Conservation (phyloP, 2,329 filamentous ascomycete species). For the Thielaviopsis populi region DNA sequence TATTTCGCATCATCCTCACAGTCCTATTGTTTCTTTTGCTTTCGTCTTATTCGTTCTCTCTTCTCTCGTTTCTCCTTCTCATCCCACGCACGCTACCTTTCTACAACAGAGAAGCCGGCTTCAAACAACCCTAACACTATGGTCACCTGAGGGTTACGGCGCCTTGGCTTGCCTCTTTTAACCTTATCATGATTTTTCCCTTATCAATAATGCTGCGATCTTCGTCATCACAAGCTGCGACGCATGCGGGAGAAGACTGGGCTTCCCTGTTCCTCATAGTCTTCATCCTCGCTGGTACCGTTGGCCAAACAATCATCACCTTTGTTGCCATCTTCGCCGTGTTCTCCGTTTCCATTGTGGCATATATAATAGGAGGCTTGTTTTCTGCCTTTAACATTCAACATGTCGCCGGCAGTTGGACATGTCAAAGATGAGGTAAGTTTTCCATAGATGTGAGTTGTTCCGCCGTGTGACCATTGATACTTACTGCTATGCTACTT, state of each 20-base stretch:
- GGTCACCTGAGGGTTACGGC: background rate
- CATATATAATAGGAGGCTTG: background rate
- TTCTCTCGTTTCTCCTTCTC: background rate
- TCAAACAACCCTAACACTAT: constrained; percentile 1
- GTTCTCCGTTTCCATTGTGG: background rate
- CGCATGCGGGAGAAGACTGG: background rate
- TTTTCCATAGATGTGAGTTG: background rate
- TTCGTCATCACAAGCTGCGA: background rate
- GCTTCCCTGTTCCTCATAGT: background rate
- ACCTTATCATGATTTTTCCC: constrained; percentile 6
- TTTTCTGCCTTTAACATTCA: background rate
- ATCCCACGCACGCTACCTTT: background rate
- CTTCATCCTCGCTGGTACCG: background rate
- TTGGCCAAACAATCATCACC: background rate
- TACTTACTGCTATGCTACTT: background rate
- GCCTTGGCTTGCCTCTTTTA: constrained; percentile 2
- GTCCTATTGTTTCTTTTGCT: background rate
- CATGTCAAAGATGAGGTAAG: constrained; percentile 18
- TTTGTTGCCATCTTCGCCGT: background rate
- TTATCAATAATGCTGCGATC: background rate
- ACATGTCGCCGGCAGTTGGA: constrained; percentile 5
- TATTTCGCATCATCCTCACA: background rate
- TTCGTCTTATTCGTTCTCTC: background rate
- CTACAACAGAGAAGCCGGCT: background rate
- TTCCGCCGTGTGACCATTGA: background rate